These are phyloP conservation scores for Acanthamoeba healyi DNA, from an alignment of 208 protist species.

Conservation along the genomic window DNA sequence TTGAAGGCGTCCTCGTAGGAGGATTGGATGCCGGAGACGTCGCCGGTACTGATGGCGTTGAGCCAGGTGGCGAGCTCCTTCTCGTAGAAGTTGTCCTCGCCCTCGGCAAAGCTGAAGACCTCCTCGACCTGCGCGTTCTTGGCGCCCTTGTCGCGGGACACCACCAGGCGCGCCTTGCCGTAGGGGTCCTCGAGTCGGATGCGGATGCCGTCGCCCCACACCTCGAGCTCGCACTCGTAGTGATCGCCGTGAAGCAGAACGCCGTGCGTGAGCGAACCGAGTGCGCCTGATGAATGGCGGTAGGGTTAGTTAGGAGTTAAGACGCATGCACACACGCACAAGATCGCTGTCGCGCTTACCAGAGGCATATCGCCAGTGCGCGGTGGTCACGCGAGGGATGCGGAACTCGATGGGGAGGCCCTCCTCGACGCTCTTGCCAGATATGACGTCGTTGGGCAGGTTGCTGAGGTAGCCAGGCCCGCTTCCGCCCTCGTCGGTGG, in stretches of 20 bases:
- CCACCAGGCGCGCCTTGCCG: neutral
- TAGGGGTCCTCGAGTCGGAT: slow-evolving; percentile 28
- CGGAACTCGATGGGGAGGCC: slow-evolving; percentile 14
- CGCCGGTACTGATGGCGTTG: slow-evolving; percentile 34
- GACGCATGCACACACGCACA: neutral
- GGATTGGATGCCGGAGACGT: neutral
- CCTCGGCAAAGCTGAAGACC: neutral
- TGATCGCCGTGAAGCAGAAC: slow-evolving; percentile 16
- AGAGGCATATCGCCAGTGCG: neutral
- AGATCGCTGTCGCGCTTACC: neutral
- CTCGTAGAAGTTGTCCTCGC: slow-evolving; percentile 47
- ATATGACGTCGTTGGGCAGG: slow-evolving; percentile 43
- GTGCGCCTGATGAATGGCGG: too few species aligned
- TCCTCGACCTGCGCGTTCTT: slow-evolving; percentile 15
- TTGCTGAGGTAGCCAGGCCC: neutral
- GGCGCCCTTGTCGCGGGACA: neutral
- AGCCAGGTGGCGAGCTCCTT: slow-evolving; percentile 28
- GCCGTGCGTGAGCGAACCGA: neutral
- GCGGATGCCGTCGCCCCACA: slow-evolving; percentile 60
- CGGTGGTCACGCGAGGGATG: slow-evolving; percentile 23
- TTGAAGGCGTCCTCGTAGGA: slow-evolving; percentile 72
- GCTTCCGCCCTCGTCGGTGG: neutral
- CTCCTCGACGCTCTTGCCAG: slow-evolving; percentile 23
- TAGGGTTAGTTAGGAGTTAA: too few species aligned
- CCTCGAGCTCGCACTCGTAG: slow-evolving; percentile 45